Evolutionary conservation across 495 filamentous ascomycete genomes (phyloP), one percentile per base, ranked within the genome.

Genomic region (Paragyromitra xinjiangensis): DNA sequence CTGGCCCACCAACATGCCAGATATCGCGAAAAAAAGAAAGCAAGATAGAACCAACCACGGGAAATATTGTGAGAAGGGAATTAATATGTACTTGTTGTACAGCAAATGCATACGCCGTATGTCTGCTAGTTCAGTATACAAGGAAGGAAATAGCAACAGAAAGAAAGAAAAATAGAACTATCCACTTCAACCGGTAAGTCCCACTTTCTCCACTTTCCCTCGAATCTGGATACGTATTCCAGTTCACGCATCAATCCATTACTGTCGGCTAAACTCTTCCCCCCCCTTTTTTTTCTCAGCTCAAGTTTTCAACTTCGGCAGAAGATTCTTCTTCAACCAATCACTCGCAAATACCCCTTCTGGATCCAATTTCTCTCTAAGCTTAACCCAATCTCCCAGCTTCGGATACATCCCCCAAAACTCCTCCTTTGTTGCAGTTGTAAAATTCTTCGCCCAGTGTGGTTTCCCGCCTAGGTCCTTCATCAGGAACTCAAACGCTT

Each of bases 391-490:
- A 39, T 80, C 71, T 16, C 68, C 69, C 44, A 82, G 29, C 12
- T 61, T 75, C n/a, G 80, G 80, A 75, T 89, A 91, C 85, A 89
- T 88, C 6, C 73, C 61, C 64, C 84, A 83, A 37, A 93, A 85
- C 53, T 92, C 89, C 48, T 87, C 85, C 8, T 87, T 86, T 0
- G 85, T 84, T 14, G 87, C 86, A 16, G 88, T 87, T 37, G 86
- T 85, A 84, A 97, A 98, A 80, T 97, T 97, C 87, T 99, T 99
- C 6, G 96, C 95, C 94, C 95, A 99, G 84, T 99, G 95, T 42
- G 95, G 95, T 61, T 88, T 87, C n/a, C 93, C 95, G 68, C 92
- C 93, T 69, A 97, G 84, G 64, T 97, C 92, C 44, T 90, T 90
- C 95, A 98, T 98, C 61, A 99, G 89, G 86, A 90, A 95, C 86